A percentile compares a stretch with the other conserved stretches of the same genome.
Conservation (phyloP, 1,284 basidiomycete species). For the Psilocybe mexicana region DNA sequence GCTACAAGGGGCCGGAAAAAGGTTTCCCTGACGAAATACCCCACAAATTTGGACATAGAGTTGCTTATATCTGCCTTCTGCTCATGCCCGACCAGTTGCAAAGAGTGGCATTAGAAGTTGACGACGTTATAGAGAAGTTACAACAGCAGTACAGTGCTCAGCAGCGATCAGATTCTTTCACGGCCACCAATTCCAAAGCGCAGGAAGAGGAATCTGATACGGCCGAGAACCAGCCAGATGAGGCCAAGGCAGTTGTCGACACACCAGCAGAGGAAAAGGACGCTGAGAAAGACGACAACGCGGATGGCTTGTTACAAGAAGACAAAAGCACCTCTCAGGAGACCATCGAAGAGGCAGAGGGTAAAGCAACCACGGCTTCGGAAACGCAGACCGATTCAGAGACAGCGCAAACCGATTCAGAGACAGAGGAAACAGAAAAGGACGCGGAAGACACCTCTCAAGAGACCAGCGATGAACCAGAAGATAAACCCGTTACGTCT, state of each 20-base stretch:
- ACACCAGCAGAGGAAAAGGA: no score
- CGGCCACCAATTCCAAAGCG: not conserved
- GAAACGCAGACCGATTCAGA: no score
- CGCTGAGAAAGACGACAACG: no score
- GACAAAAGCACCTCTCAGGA: no score
- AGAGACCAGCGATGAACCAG: not conserved
- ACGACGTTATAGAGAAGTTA: not conserved
- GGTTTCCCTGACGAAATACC: not conserved
- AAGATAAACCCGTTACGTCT: no score
- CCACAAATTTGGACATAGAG: constrained; percentile 6
- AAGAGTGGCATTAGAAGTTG: not conserved
- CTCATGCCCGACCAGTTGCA: not conserved
- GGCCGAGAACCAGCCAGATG: no score
- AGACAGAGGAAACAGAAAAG: no score
- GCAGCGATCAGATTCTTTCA: not conserved
- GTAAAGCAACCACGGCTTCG: no score
- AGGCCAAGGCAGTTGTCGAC: no score
- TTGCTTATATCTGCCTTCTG: not conserved
- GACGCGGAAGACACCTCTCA: no score
- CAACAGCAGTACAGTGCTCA: not conserved
- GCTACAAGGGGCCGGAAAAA: constrained; percentile 4
- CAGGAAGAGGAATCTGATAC: not conserved
- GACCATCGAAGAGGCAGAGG: not conserved
- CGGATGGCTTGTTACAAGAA: no score
- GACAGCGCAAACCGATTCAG: no score